Base-by-base conservation (phyloP, 345 rosid genomes). In the Arabidopsis suecica region DNA sequence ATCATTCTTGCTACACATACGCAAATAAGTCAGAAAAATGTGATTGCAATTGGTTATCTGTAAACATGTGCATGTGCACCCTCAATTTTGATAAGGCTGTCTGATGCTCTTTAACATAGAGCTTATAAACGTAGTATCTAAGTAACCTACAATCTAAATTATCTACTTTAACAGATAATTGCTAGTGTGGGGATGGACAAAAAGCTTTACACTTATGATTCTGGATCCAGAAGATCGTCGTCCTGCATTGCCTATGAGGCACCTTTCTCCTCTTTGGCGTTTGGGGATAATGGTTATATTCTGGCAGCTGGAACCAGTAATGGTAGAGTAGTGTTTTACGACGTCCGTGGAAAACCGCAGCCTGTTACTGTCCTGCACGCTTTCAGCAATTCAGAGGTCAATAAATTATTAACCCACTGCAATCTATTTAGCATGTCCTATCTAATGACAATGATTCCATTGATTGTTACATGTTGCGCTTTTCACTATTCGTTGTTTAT, bases 161-260 rank as follows among this genome's bases (percentile, higher is more conserved):
- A 59, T 72, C 63, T 78, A 25, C 65, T 53, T 47, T 54, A 65
- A 77, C 93, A 96, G 99, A 87, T 86, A 55, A 87, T 96, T 64
- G 94, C 91, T 61, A 96, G 96, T 68, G 90, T 96, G 80, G 99
- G 99, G 65, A 80, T 93, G 84, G 98, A 96, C 83, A 93, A 96
- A 80, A 96, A 93, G 83, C 80, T 96, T 50, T 93, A 96, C 77
- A 90, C 90, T 45, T 96, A 84, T 68, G 99, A 95, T 73, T 80
- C 94, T 41, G 90, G 96, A 75, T 92, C 96, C 69, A 85, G 88
- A 82, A 88, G 90, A 78, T 81, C 86, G 74, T 86, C 94, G 34
- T 86, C 97, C 32, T 86, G 78, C 82, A 85, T 85, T 58, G 61
- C 96, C 56, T 85, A 93, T 80, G 98, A 93, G 81, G 90, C 94